phyloP scores from a whole-genome alignment of 2,329 filamentous ascomycete species.

The Penicillium vulpinum region DNA sequence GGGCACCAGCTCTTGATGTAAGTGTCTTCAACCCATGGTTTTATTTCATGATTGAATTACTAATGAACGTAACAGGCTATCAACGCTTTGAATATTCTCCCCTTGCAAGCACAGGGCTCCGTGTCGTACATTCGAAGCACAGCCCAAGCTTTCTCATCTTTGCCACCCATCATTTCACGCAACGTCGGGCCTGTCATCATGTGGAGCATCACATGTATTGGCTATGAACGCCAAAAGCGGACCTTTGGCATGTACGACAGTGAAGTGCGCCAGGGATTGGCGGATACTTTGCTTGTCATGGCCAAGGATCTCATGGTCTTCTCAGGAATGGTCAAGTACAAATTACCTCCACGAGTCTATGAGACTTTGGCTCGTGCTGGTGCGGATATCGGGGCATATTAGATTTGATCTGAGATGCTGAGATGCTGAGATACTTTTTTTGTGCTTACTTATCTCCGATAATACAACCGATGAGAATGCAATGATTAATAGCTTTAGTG shows the following conservation, averaged over 20 bases:
- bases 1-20: constrained; percentile 65
- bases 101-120: constrained; percentile 72
- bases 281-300: constrained; percentile 72
- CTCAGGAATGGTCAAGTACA: constrained; percentile 87
- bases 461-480: background rate
- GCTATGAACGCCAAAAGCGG: constrained; percentile 71
- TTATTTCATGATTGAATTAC: constrained; percentile 13
- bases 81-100: constrained; percentile 72
- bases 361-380: constrained; percentile 83
- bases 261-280: constrained; percentile 51
- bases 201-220: constrained; percentile 89
- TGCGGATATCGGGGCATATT: constrained; percentile 58
- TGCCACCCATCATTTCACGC: constrained; percentile 78
- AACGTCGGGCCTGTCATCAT: constrained; percentile 89
- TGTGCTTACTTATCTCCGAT: background rate
- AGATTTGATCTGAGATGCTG: constrained; percentile 5
- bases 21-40: constrained; percentile 38
- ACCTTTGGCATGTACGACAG: constrained; percentile 69
- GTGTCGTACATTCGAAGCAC: constrained; percentile 75
- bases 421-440: background rate
- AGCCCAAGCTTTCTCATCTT: constrained; percentile 75
- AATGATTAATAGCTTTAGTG: background rate
- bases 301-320: constrained; percentile 91
- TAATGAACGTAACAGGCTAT: constrained; percentile 59
- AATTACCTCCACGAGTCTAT: constrained; percentile 81